Evolutionary conservation across 768 basidiomycete genomes (phyloP).

Genomic region (Kwoniella dejecticola): DNA sequence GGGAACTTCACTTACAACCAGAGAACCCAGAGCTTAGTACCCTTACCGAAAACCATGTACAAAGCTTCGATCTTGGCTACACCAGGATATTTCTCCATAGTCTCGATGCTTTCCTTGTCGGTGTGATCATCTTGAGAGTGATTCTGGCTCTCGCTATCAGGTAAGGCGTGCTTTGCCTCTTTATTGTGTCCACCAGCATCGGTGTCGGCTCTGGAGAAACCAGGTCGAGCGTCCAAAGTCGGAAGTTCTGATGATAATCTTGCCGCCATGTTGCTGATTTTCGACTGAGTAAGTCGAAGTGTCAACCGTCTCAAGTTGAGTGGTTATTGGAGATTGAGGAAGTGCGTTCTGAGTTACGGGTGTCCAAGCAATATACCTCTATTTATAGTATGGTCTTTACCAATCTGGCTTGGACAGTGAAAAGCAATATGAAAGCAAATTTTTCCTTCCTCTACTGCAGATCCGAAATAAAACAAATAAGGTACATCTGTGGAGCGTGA

Average conservation of each 20-base stretch:
- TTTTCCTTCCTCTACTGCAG: not conserved
- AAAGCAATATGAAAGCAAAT: not conserved
- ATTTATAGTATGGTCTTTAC: no score
- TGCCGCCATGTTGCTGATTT: constrained; percentile 3
- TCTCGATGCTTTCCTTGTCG: constrained; percentile 1
- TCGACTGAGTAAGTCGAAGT: no score
- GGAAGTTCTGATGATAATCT: constrained; percentile 13
- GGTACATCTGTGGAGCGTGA: constrained; percentile 2
- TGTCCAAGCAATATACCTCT: no score
- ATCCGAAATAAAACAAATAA: not conserved
- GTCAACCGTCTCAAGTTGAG: no score
- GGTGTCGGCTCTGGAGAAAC: constrained; percentile 3
- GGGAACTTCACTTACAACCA: constrained; percentile 28
- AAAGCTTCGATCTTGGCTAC: constrained; percentile 47
- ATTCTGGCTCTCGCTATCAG: constrained; percentile 4
- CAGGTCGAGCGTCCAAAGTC: constrained; percentile 6
- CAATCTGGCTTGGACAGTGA: no score
- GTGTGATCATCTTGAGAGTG: not conserved
- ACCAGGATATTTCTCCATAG: constrained; percentile 33
- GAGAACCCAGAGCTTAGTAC: constrained; percentile 35
- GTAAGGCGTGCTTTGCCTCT: not conserved
- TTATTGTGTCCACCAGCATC: constrained; percentile 2
- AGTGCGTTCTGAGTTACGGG: no score
- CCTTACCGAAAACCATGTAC: constrained; percentile 45
- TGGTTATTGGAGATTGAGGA: no score